Conservation (phyloP, 2,329 filamentous ascomycete genomes). For the Ophiostoma tasmaniense region DNA sequence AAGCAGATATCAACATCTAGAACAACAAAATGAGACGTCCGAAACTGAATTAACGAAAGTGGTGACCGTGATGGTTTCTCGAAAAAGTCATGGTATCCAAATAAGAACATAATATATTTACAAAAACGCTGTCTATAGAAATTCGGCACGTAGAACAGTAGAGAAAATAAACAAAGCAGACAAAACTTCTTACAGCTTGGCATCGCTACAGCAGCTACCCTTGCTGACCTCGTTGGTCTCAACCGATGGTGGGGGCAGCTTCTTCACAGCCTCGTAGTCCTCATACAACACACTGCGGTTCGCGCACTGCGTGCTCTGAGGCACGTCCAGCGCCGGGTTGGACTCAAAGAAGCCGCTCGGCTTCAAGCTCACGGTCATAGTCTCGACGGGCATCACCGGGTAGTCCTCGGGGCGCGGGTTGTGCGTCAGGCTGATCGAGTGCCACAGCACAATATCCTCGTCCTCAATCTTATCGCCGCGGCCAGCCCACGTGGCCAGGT, state of each 20-base stretch:
- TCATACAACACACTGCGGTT: conserved; percentile 29
- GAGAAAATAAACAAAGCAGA: background rate
- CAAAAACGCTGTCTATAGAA: background rate
- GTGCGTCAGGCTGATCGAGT: conserved; percentile 53
- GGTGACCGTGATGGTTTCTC: too few species aligned
- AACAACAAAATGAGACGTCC: too few species aligned
- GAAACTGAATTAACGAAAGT: too few species aligned
- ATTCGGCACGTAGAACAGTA: background rate
- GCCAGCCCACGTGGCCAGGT: conserved; percentile 25
- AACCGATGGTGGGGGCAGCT: background rate
- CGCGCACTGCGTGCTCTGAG: conserved; percentile 30
- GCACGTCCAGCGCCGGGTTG: conserved; percentile 44
- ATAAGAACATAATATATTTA: too few species aligned
- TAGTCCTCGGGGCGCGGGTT: conserved; percentile 59
- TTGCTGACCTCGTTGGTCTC: conserved; percentile 7
- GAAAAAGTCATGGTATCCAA: too few species aligned
- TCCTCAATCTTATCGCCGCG: conserved; percentile 24
- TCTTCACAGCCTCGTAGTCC: conserved; percentile 7
- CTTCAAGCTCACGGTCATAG: conserved; percentile 31
- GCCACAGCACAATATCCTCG: conserved; percentile 40
- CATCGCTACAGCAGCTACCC: conserved; percentile 2
- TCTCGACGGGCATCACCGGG: conserved; percentile 58
- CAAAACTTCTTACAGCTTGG: background rate
- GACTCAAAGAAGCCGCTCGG: conserved; percentile 46
- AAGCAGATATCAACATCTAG: too few species aligned